Evolutionary conservation across 768 basidiomycete genomes (phyloP), one percentile per base, ranked within the genome.

Genomic region (Candolleomyces aberdarensis): DNA sequence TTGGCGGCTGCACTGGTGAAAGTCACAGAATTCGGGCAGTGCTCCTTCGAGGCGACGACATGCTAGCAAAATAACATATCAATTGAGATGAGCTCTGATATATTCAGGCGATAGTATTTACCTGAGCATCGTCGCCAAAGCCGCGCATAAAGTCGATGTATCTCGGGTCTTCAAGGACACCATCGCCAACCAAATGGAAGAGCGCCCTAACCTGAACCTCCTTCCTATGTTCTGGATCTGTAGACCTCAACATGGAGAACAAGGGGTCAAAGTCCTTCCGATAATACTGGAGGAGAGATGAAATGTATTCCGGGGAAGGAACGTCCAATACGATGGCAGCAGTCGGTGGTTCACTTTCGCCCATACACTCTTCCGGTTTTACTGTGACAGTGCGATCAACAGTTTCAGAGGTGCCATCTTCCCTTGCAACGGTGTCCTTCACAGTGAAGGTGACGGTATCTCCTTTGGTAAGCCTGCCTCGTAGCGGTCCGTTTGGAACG

Each of bases 1-100:
- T 85, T 85, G 64, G 84, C 84, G 8, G 88, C 88, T 3, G 87
- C 83, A 36, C 86, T 87, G 2, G 86, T 88, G 68, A 92, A 96
- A 11, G 87, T 86, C 19, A 93, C 77, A 1, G 82, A 84, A 69
- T 95, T 84, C 1, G 84, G 71, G 44, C 76, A 75, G 60, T 88
- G 76, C 62, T 84, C 80, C 31, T 82, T 78, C 7, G 91, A 87
- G 7, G 92, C 81, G 20, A 97, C 76, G 3, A 92, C 64, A 65
- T 97, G 94, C 92, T 96, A 67, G 5, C 46, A 54, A 57, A 2
- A 58, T 26, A 57, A 5, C 57, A 62, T 43, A 61, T 36, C 41
- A 52, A 57, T 31, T 53, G 44, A 31, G 48, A 36, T 36, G 7
- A n/a, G n/a, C 9, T 10, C 4, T 19, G 11, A 20, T 49, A 32